Percentiles rank a stretch among this genome's conserved stretches.
Conservation (phyloP, 2,329 filamentous ascomycete genomes). For the Aspergillus uvarum region DNA sequence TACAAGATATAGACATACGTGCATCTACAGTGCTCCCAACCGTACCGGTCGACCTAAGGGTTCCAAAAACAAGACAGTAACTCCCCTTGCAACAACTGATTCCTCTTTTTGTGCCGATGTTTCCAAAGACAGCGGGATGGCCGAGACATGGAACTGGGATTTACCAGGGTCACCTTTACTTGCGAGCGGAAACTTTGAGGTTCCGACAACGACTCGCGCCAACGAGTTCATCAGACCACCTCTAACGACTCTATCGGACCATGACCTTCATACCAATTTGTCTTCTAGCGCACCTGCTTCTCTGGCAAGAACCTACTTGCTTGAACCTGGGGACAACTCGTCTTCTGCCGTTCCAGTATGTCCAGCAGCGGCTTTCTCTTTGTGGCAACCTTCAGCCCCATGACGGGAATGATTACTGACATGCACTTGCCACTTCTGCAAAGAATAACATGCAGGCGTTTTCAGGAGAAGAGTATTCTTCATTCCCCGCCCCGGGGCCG, state of each 20-base stretch:
- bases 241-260: background rate
- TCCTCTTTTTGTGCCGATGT: background rate
- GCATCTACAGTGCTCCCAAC: background rate
- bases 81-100: background rate
- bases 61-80: conserved; percentile 31
- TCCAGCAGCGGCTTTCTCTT: no score
- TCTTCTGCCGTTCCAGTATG: no score
- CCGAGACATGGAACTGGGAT: background rate
- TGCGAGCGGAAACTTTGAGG: background rate
- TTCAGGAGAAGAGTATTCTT: background rate
- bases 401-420: no score
- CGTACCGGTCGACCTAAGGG: conserved; percentile 28
- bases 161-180: background rate
- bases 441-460: no score
- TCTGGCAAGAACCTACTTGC: no score
- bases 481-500: background rate
- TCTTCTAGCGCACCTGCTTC: background rate
- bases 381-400: no score
- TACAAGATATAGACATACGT: background rate
- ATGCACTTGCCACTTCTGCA: no score
- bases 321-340: no score
- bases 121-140: background rate
- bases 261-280: background rate
- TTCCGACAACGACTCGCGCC: background rate
- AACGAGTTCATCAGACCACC: background rate